Evolutionary conservation across 1,284 basidiomycete genomes (phyloP), one percentile per base, ranked within the genome.

Genomic region (Moesziomyces globuligerus): DNA sequence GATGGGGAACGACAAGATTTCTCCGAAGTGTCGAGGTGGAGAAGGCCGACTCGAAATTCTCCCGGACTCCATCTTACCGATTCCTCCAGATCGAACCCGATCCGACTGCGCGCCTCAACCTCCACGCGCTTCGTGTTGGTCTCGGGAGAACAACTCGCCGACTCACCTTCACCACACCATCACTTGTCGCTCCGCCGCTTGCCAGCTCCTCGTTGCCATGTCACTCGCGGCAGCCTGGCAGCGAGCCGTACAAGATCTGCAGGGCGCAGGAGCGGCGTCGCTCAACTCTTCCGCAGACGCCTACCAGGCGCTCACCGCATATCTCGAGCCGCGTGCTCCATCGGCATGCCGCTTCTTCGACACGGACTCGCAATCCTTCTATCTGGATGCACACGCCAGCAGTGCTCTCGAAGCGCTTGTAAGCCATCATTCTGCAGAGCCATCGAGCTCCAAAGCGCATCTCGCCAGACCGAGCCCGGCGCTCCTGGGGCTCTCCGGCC

Each of bases 201-300:
- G n/a, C n/a, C n/a, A n/a, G n/a, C n/a, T 8, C 7, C 17, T 18
- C 9, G 18, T 6, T 11, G 23, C 26, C 13, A 67, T 67, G 64
- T 67, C 57, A 25, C 52, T 60, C 15, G 47, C 45, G 5, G 40
- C 48, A n/a, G 38, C 23, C 17, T 67, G 64, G 64, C 26, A 60
- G 41, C 56, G 56, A n/a, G 64, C 57, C 2, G 24, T 60, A 25
- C 46, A 52, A 7, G 51, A 44, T 25, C 42, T 67, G 37, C 23
- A 45, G 10, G 29, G n/a, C 17, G 34, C 25, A 11, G 26, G 21
- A 9, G 18, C 7, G 2, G 21, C 49, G 11, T 18, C 32, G 23
- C 25, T 24, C 3, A 36, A 9, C 13, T 11, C 21, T 26, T 49
- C 53, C 4, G 28, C 42, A 11, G 42, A 48, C n/a, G 55, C 55